These are phyloP conservation scores for Aureobasidium sp. DNA, from an alignment of 2,329 filamentous ascomycete genomes.

Conservation along the genomic window DNA sequence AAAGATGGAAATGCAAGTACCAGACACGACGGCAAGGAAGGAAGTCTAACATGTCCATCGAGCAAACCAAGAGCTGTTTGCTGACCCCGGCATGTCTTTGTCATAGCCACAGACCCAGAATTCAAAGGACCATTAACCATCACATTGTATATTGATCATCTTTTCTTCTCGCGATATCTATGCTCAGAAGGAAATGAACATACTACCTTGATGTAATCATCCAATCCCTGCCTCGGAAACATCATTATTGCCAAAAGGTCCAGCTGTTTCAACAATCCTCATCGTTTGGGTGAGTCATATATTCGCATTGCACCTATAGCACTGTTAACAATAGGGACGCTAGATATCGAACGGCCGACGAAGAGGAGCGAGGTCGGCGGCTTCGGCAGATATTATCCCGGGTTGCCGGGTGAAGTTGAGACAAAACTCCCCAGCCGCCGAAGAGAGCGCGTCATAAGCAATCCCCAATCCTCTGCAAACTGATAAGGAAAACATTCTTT, in stretches of 20 bases:
- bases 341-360: neutral
- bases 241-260: neutral
- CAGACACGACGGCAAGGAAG: too few relatives aligned
- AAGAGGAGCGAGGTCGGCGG: neutral
- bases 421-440: neutral
- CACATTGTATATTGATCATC: too few relatives aligned
- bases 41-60: too few relatives aligned
- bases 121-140: too few relatives aligned
- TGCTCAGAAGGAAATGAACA: too few relatives aligned
- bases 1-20: neutral
- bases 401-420: neutral
- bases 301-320: neutral
- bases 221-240: neutral
- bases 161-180: too few relatives aligned
- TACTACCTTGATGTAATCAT: too few relatives aligned
- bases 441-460: neutral
- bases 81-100: too few relatives aligned
- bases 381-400: neutral
- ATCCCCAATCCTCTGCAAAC: neutral
- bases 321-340: neutral
- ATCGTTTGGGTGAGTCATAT: neutral
- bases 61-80: too few relatives aligned
- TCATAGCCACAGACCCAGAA: too few relatives aligned
- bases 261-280: neutral
- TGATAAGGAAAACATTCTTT: neutral